Conservation (phyloP, 2,329 filamentous ascomycete species). For the Pezizomycotina sp. region DNA sequence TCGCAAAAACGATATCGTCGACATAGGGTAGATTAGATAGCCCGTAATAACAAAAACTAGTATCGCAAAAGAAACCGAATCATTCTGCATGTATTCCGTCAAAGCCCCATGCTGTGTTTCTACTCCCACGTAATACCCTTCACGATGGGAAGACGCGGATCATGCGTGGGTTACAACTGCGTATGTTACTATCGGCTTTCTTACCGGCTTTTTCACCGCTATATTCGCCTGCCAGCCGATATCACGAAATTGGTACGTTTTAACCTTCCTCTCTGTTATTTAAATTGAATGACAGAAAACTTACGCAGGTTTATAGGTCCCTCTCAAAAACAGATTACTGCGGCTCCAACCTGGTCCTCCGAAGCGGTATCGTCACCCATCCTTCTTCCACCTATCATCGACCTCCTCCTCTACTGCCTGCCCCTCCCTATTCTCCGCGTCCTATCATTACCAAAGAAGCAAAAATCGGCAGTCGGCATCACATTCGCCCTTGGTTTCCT, state of each 20-base stretch:
- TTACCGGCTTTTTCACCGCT: constrained; percentile 3
- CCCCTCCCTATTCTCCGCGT: constrained; percentile 6
- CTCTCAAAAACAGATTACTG: no score
- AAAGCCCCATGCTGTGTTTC: constrained; percentile 17
- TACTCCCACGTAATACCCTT: constrained; percentile 9
- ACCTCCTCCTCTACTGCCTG: constrained; percentile 12
- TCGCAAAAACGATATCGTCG: no score
- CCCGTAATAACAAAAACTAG: no score
- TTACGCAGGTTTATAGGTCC: no score
- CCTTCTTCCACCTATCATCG: constrained; percentile 14
- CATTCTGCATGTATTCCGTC: constrained; percentile 14
- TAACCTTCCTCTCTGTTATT: no score
- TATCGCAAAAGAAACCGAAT: no score
- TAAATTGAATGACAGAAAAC: no score
- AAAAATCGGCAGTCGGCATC: constrained; percentile 8
- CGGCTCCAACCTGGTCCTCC: constrained; percentile 6
- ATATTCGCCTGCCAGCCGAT: constrained; percentile 11
- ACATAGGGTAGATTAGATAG: no score
- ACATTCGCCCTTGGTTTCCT: constrained; percentile 12
- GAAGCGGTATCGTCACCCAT: constrained; percentile 1
- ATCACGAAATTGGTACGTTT: constrained; percentile 16
- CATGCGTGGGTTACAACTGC: no score
- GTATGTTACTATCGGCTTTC: constrained; percentile 8
- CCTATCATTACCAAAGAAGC: constrained; percentile 1
- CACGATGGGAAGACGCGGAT: constrained; percentile 11